A percentile compares a stretch with the other conserved stretches of the same genome.
Conservation (phyloP, 345 rosid genomes). For the Gossypioides kirkii region DNA sequence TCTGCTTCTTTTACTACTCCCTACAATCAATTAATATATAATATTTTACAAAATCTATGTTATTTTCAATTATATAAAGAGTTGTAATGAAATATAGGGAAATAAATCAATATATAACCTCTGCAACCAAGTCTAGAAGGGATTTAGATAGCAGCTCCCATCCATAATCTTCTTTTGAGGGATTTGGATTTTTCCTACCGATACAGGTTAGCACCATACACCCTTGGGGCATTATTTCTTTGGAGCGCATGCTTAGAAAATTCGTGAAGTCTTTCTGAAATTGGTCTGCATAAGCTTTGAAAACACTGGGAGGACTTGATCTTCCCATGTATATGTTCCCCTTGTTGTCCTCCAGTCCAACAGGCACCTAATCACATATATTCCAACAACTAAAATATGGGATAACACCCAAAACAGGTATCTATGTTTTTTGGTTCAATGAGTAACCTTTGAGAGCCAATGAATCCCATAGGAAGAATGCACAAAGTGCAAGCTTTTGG, state of each 20-base stretch:
- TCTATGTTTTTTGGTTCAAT: not conserved
- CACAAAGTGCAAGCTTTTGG: constrained; percentile 49
- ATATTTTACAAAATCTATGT: too few species aligned
- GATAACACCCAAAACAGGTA: not conserved
- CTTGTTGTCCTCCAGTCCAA: not conserved
- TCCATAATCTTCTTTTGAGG: constrained; percentile 7
- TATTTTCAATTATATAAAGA: too few species aligned
- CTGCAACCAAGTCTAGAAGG: constrained; percentile 26
- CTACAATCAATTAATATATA: constrained; percentile 9
- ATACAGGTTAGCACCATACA: constrained; percentile 35
- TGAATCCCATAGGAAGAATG: constrained; percentile 70
- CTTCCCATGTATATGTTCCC: constrained; percentile 22
- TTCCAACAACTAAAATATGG: not conserved
- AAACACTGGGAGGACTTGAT: constrained; percentile 28
- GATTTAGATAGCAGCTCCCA: constrained; percentile 28
- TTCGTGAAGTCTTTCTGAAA: constrained; percentile 40
- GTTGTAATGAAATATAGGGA: too few species aligned
- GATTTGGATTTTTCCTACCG: constrained; percentile 34
- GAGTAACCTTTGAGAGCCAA: constrained; percentile 73
- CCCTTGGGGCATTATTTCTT: constrained; percentile 39
- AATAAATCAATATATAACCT: constrained; percentile 19
- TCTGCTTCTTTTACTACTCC: constrained; percentile 28
- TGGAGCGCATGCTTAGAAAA: constrained; percentile 35
- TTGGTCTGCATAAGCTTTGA: constrained; percentile 38
- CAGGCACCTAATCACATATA: not conserved